Percentiles rank a stretch among this genome's conserved stretches.
phyloP scores from a whole-genome alignment of 495 filamentous ascomycete species.

The Aspergillus ellipticus region DNA sequence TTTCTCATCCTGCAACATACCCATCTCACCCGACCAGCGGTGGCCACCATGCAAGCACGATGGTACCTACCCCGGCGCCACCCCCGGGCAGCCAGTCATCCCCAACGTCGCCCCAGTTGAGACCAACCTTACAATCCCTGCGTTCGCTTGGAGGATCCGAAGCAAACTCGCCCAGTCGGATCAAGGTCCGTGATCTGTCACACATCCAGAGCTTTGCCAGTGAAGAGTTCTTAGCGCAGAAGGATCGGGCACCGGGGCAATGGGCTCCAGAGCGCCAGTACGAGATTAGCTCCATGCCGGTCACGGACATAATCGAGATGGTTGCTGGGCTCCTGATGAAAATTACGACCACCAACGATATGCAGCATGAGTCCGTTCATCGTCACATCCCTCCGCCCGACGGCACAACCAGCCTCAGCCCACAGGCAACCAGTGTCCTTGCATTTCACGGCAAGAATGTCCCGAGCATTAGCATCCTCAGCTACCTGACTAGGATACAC shows the following conservation, averaged over 20 bases:
- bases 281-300: conserved; percentile 97
- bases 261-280: conserved; percentile 55
- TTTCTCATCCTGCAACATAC: conserved; percentile 19
- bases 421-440: conserved; percentile 82
- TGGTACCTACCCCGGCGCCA: conserved; percentile 8
- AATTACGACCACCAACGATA: conserved; percentile 95
- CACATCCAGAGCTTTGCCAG: conserved; percentile 88
- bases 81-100: conserved; percentile 28
- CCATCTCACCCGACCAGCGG: conserved; percentile 13
- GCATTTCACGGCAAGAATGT: conserved; percentile 99
- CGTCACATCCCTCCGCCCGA: conserved; percentile 65
- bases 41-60: conserved; percentile 12
- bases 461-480: conserved; percentile 92
- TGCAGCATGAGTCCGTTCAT: conserved; percentile 80
- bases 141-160: conserved; percentile 50
- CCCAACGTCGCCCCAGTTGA: conserved; percentile 51
- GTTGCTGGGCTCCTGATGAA: conserved; percentile 97
- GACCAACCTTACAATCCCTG: conserved; percentile 49
- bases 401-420: conserved; percentile 62
- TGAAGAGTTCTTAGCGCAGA: conserved; percentile 60
- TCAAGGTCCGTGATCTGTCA: conserved; percentile 77
- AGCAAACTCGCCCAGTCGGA: conserved; percentile 65
- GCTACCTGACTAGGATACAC: conserved; percentile 93
- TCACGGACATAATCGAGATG: conserved; percentile 98
- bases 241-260: conserved; percentile 47